phyloP scores from a whole-genome alignment of 163 green algal species.

The Picocystis sp. region DNA sequence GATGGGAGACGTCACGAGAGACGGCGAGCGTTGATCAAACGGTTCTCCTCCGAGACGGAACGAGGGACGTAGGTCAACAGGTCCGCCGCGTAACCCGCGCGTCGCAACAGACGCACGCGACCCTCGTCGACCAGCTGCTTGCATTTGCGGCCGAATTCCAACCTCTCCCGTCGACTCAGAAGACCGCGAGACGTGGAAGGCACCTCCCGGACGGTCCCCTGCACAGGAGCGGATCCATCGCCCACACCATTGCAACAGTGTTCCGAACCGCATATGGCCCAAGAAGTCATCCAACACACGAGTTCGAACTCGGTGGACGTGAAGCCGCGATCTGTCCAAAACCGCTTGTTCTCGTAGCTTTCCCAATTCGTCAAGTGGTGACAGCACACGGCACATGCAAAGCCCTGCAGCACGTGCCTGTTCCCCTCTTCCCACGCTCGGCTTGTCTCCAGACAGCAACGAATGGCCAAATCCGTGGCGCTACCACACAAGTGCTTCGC shows the following conservation, averaged over 20 bases:
- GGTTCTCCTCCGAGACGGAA: no score
- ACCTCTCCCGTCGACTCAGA: conserved; percentile 24
- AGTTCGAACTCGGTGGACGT: conserved; percentile 50
- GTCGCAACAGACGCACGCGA: conserved; percentile 26
- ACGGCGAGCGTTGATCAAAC: no score
- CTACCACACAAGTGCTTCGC: conserved; percentile 71
- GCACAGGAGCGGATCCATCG: no score
- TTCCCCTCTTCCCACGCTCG: not conserved
- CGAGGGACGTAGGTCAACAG: no score
- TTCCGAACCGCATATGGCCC: no score
- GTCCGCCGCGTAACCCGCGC: no score
- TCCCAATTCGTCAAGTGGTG: conserved; percentile 65
- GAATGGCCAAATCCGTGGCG: conserved; percentile 58
- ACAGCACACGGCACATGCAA: conserved; percentile 61
- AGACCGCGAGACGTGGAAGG: not conserved
- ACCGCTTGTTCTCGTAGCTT: conserved; percentile 37
- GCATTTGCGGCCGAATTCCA: conserved; percentile 43
- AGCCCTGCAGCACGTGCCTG: conserved; percentile 20
- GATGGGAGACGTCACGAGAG: no score
- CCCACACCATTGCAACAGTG: no score
- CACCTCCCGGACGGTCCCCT: no score
- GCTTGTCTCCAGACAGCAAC: conserved; percentile 20
- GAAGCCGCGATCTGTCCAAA: conserved; percentile 34
- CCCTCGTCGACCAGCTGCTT: conserved; percentile 57
- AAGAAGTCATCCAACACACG: conserved; percentile 54